Evolutionary conservation across 352 stramenopile genomes (phyloP).

Genomic region (Phytophthora ramorum): DNA sequence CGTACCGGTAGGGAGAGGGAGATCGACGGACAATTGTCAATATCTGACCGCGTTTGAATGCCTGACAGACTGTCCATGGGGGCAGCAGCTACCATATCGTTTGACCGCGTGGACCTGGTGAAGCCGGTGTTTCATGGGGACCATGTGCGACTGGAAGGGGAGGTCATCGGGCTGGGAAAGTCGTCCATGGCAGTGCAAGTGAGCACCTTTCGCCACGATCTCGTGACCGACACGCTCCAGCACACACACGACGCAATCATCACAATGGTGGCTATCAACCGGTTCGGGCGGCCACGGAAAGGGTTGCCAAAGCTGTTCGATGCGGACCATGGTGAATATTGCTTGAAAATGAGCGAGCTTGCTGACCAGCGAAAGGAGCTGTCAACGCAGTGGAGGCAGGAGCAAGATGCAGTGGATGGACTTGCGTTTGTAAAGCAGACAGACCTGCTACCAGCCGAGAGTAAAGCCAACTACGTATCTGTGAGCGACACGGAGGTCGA

Average conservation of each 20-base stretch:
- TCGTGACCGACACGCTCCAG: slow-evolving; percentile 33
- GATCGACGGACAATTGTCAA: neutral
- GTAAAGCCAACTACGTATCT: slow-evolving; percentile 39
- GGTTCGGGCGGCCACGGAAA: slow-evolving; percentile 37
- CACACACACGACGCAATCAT: slow-evolving; percentile 57
- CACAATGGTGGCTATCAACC: slow-evolving; percentile 57
- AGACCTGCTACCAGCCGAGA: slow-evolving; percentile 24
- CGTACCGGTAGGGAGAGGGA: slow-evolving; percentile 27
- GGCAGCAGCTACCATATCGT: slow-evolving; percentile 45
- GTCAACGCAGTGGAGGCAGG: slow-evolving; percentile 38
- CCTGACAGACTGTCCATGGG: slow-evolving; percentile 26
- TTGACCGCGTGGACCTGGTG: slow-evolving; percentile 50
- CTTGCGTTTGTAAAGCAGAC: slow-evolving; percentile 34
- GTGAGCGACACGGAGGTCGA: slow-evolving; percentile 62
- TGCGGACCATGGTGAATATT: slow-evolving; percentile 34
- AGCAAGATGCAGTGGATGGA: slow-evolving; percentile 46
- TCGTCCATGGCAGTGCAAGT: slow-evolving; percentile 56
- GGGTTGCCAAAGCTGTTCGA: slow-evolving; percentile 45
- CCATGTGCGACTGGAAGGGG: slow-evolving; percentile 46
- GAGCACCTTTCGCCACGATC: slow-evolving; percentile 43
- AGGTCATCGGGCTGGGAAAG: slow-evolving; percentile 48
- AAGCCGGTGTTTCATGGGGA: slow-evolving; percentile 52
- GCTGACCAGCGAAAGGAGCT: slow-evolving; percentile 45
- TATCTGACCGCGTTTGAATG: neutral
- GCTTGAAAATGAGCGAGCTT: slow-evolving; percentile 36